A percentile compares a stretch with the other conserved stretches of the same genome.
Conservation (phyloP, 2,329 filamentous ascomycete genomes). For the Ascochyta lentis region DNA sequence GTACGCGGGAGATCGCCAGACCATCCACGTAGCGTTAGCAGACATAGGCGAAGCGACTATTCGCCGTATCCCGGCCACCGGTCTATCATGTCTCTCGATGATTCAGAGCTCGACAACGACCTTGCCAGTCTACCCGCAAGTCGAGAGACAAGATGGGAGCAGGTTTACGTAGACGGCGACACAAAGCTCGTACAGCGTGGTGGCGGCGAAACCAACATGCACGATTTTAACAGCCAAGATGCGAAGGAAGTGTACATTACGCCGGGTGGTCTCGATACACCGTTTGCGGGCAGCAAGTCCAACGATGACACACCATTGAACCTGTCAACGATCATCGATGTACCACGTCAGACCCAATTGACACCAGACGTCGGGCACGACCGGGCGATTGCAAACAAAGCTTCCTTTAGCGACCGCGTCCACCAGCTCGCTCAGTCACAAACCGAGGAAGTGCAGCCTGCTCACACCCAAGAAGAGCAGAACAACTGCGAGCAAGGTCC, state of each 20-base stretch:
- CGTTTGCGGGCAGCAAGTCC: constrained; percentile 33
- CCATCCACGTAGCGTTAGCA: constrained; percentile 25
- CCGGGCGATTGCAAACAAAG: constrained; percentile 33
- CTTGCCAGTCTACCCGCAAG: constrained; percentile 43
- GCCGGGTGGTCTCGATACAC: constrained; percentile 39
- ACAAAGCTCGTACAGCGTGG: constrained; percentile 46
- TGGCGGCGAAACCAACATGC: constrained; percentile 38
- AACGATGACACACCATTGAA: constrained; percentile 35
- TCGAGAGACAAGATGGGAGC: constrained; percentile 48
- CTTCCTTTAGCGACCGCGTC: constrained; percentile 46
- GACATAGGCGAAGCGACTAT: constrained; percentile 45
- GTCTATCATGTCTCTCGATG: constrained; percentile 49
- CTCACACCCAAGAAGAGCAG: constrained; percentile 13
- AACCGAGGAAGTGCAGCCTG: constrained; percentile 10
- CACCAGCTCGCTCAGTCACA: constrained; percentile 35
- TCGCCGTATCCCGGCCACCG: constrained; percentile 44
- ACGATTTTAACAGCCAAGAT: constrained; percentile 42
- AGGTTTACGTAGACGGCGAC: constrained; percentile 49
- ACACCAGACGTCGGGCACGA: constrained; percentile 18
- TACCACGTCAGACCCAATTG: constrained; percentile 23
- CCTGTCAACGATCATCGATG: constrained; percentile 31
- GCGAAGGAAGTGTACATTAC: constrained; percentile 46
- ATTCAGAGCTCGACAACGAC: constrained; percentile 48
- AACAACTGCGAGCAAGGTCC: constrained; percentile 25
- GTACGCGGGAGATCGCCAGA: constrained; percentile 36